Evolutionary conservation across 768 basidiomycete species (phyloP).

Genomic region (Floccularia luteovirens): DNA sequence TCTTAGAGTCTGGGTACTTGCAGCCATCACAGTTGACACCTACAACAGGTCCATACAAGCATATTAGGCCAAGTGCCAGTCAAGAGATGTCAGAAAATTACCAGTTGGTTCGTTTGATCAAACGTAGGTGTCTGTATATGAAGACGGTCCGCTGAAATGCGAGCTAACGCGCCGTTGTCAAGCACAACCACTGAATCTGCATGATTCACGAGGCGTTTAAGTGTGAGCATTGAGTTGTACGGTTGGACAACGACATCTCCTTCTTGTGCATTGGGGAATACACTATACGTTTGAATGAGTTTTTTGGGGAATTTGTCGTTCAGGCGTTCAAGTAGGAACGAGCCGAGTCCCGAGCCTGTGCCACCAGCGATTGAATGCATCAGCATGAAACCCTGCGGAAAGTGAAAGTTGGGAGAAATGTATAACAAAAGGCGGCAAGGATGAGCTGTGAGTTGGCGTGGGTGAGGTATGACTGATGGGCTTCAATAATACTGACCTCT

Average conservation of each 20-base stretch:
- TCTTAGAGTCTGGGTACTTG: conserved; percentile 92
- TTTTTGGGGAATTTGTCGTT: conserved; percentile 99
- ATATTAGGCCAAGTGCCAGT: too few species aligned
- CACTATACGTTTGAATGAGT: conserved; percentile 97
- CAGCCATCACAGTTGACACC: conserved; percentile 97
- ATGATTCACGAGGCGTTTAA: conserved; percentile 91
- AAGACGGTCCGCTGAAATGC: conserved; percentile 89
- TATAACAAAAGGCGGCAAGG: conserved; percentile 1
- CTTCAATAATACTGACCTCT: too few species aligned
- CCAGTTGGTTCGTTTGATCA: conserved; percentile 89
- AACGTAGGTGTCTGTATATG: conserved; percentile 84
- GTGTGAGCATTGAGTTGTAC: conserved; percentile 90
- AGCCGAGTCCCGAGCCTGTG: conserved; percentile 96
- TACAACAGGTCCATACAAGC: conserved; percentile 22
- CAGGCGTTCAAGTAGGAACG: conserved; percentile 92
- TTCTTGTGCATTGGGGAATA: conserved; percentile 91
- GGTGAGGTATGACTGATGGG: too few species aligned
- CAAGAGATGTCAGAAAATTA: conserved; percentile 15
- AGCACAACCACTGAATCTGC: conserved; percentile 97
- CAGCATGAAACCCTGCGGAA: conserved; percentile 90
- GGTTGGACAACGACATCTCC: conserved; percentile 98
- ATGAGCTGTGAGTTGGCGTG: too few species aligned
- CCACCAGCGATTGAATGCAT: conserved; percentile 99
- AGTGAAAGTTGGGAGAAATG: background rate
- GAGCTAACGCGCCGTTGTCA: conserved; percentile 89